phyloP scores from a whole-genome alignment of 176 grass and related monocot genomes.

The Phoenix roebelenii region DNA sequence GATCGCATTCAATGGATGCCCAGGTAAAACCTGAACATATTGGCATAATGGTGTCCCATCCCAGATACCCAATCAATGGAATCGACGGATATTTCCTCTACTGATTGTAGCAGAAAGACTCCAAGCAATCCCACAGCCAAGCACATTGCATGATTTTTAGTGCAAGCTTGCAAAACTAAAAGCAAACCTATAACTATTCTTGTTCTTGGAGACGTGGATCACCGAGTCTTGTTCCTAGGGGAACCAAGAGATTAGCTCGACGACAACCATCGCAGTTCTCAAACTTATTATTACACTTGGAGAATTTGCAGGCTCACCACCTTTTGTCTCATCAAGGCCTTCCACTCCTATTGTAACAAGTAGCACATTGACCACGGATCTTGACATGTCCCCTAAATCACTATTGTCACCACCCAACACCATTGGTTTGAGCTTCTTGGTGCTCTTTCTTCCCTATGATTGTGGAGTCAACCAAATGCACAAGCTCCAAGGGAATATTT shows the following conservation, averaged over 20 bases:
- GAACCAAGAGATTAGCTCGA: slow-evolving; percentile 54
- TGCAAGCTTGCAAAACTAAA: slow-evolving; percentile 53
- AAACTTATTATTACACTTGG: slow-evolving; percentile 62
- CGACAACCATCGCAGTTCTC: slow-evolving; percentile 33
- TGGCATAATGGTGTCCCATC: slow-evolving; percentile 48
- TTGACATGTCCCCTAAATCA: slow-evolving; percentile 37
- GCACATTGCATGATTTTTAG: slow-evolving; percentile 83
- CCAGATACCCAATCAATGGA: slow-evolving; percentile 31
- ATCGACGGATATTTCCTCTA: slow-evolving; percentile 45
- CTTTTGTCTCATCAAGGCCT: slow-evolving; percentile 38
- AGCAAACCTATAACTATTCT: slow-evolving; percentile 52
- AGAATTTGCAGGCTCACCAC: slow-evolving; percentile 25
- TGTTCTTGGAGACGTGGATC: slow-evolving; percentile 59
- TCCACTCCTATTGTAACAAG: slow-evolving; percentile 69
- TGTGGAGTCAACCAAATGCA: slow-evolving; percentile 57
- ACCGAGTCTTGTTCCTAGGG: slow-evolving; percentile 53
- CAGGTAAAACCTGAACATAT: slow-evolving; percentile 69
- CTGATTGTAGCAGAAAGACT: slow-evolving; percentile 34
- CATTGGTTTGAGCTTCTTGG: slow-evolving; percentile 38
- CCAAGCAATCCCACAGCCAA: slow-evolving; percentile 62
- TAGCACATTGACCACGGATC: slow-evolving; percentile 63
- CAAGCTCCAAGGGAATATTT: slow-evolving; percentile 50
- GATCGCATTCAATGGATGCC: slow-evolving; percentile 53
- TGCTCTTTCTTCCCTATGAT: slow-evolving; percentile 59
- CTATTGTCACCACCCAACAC: slow-evolving; percentile 8